Evolutionary conservation across 1,284 basidiomycete species (phyloP), one percentile per base, ranked within the genome.

Genomic region (Melampsora abietis-canadensis): DNA sequence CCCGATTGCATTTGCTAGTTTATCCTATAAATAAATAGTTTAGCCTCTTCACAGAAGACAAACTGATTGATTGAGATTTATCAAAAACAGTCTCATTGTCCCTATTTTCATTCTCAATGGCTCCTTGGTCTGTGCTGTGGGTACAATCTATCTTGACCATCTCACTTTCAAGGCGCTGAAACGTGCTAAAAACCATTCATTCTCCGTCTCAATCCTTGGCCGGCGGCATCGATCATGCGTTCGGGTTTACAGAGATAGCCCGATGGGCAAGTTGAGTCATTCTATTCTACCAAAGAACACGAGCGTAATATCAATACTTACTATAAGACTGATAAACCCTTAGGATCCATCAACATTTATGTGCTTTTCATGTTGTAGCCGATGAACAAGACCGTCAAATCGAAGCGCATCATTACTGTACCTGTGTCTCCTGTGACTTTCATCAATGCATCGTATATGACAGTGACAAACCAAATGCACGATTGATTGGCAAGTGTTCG

Each of bases 381-480:
- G 67, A 69, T 62, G 21, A 69, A 24, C 68, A 65, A 31, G 76
- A 69, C 14, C 60, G 77, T 31, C 77, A 77, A 66, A 76, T 77
- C 34, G 74, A 68, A 27, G 63, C 76, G 8, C 76, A 77, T 47
- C 77, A 77, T 47, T 77, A 77, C 61, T 77, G 77, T 57, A 77
- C 48, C 34, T 76, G 76, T 44, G 44, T 68, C n/a, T 61, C 64
- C 4, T 68, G 68, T 15, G 69, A 76, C 17, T 75, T 77, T 47
- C 77, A 77, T 70, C 77, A 77, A 62, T 77, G 77, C 66, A 66
- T 77, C 64, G 76, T 77, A 24, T 77, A 76, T 44, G 77, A 77
- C 27, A 70, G 60, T 40, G 76, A 77, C 48, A 46, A 76, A 27
- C 76, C 77, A 7, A 64, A 77, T 44, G 77, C 77, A 6, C 72